phyloP scores from a whole-genome alignment of 2,329 filamentous ascomycete species.

The Paecilomyces dactylethromorphus region DNA sequence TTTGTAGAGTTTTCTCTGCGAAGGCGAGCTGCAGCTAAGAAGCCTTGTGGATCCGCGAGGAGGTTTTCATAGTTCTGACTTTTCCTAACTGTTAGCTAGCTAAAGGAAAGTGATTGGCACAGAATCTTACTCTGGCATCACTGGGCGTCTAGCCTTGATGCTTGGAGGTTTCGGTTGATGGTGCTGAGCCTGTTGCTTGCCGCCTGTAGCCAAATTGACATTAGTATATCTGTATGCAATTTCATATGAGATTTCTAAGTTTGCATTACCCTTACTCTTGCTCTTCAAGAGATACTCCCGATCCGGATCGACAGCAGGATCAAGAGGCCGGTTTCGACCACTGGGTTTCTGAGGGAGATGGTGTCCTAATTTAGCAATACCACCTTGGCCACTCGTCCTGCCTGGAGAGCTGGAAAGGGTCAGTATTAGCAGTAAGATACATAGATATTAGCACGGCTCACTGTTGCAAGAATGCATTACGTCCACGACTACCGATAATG shows the following conservation, averaged over 20 bases:
- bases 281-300: neutral
- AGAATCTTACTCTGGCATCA: constrained; percentile 9
- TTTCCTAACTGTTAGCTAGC: neutral
- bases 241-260: neutral
- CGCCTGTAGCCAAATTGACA: neutral
- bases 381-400: constrained; percentile 1
- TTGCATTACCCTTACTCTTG: neutral
- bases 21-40: constrained; percentile 11
- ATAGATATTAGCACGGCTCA: neutral
- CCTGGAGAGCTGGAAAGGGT: neutral
- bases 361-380: constrained; percentile 3
- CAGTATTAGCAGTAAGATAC: neutral
- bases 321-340: constrained; percentile 5
- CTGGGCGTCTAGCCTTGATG: constrained; percentile 11
- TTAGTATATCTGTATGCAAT: neutral
- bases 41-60: constrained; percentile 9
- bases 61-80: constrained; percentile 7
- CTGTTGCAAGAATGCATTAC: constrained; percentile 1
- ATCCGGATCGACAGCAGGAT: constrained; percentile 14
- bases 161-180: neutral
- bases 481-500: constrained; percentile 15
- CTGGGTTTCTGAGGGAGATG: constrained; percentile 1
- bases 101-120: neutral
- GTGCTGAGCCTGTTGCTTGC: neutral
- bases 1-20: neutral